Evolutionary conservation across 306 rosid species (phyloP).

Genomic region (Datisca glomerata): DNA sequence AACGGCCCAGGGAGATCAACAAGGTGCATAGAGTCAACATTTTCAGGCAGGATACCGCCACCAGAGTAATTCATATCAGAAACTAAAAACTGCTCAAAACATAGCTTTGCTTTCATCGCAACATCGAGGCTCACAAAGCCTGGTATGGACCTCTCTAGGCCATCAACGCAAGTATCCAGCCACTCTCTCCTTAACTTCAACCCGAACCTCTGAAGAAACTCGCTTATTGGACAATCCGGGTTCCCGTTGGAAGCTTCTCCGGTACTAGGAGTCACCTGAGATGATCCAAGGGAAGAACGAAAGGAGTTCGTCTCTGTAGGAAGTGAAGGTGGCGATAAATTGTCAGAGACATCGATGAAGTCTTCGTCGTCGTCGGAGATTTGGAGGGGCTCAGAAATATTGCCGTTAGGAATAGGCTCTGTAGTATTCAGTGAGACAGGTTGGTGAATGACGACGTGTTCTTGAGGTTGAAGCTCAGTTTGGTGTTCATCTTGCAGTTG

Average conservation of each 20-base stretch:
- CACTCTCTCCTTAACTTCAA: constrained; percentile 45
- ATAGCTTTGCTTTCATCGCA: constrained; percentile 43
- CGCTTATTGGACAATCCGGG: constrained; percentile 35
- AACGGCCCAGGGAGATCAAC: constrained; percentile 66
- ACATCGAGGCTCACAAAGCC: constrained; percentile 36
- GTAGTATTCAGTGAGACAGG: constrained; percentile 14
- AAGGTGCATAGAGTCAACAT: constrained; percentile 61
- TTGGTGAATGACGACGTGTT: too few species aligned
- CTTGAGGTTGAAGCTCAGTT: constrained; percentile 10
- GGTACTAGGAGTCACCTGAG: constrained; percentile 5
- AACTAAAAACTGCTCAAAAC: constrained; percentile 59
- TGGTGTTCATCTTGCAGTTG: constrained; percentile 4
- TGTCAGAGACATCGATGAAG: constrained; percentile 53
- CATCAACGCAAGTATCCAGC: constrained; percentile 36
- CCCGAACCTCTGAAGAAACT: constrained; percentile 45
- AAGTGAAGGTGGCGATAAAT: constrained; percentile 35
- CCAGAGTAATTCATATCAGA: constrained; percentile 64
- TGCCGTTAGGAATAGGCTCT: constrained; percentile 11
- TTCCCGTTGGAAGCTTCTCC: neutral
- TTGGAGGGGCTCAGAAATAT: constrained; percentile 27
- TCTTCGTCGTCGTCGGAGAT: constrained; percentile 39
- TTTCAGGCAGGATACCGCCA: constrained; percentile 51
- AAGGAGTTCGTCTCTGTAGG: constrained; percentile 12
- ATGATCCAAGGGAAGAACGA: neutral
- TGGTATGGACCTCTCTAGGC: constrained; percentile 27